Evolutionary conservation across 73 alveolate genomes (phyloP).

Genomic region (Paramecium octaurelia): DNA sequence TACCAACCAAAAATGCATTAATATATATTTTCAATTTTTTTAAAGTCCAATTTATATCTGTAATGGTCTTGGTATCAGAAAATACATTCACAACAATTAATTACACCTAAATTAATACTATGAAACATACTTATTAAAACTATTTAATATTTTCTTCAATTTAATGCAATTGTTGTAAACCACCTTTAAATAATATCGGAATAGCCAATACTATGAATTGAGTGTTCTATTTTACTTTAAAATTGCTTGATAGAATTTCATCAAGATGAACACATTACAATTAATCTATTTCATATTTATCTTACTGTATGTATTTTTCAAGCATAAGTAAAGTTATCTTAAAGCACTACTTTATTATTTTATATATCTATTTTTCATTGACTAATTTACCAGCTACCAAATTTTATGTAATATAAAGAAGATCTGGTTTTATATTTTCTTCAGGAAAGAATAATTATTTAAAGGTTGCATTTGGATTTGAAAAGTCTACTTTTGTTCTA

Average conservation of each 20-base stretch:
- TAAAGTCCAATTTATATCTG: neutral
- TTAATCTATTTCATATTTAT: neutral
- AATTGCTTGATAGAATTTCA: neutral
- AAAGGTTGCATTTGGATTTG: neutral
- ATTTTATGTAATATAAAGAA: neutral
- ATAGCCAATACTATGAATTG: neutral
- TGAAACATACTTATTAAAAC: neutral
- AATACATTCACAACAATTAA: slow-evolving; percentile 2
- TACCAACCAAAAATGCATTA: slow-evolving; percentile 24
- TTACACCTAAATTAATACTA: neutral
- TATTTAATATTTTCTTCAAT: neutral
- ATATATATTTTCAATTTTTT: neutral
- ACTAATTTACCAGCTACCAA: neutral
- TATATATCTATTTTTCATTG: neutral
- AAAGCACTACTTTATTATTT: neutral
- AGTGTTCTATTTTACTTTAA: neutral
- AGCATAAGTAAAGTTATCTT: neutral
- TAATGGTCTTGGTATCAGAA: neutral
- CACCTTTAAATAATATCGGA: neutral
- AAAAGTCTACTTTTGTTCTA: neutral
- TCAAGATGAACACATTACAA: neutral
- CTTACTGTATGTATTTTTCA: neutral
- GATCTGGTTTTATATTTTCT: slow-evolving; percentile 18
- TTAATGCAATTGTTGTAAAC: neutral
- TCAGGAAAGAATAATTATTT: slow-evolving; percentile 43